Base-by-base conservation (phyloP, 1,284 basidiomycete species). In the Amylostereum chailletii region DNA sequence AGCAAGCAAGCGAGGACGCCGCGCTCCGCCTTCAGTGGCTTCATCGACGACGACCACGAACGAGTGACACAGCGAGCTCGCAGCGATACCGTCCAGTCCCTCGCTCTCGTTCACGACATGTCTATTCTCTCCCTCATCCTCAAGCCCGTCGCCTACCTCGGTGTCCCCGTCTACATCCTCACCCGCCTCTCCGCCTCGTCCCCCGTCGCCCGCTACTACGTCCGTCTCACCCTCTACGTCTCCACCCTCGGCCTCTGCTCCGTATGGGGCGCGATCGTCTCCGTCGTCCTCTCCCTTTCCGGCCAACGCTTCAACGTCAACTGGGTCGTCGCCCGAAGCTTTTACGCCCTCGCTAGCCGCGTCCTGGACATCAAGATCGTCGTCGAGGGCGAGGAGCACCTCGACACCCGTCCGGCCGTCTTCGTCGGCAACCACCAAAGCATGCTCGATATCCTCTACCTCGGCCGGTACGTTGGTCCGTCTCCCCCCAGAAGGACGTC, bases 401-500 rank as follows among this genome's bases (percentile, higher is more conserved):
- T 98, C 53, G 71, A 62, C 52, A 75, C 75, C 41, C 63, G 76
- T 45, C 83, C 90, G 27, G 78, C 82, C 1, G 82, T 99, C 10
- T 66, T 95, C 32, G 77, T 98, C 53, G 83, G 81, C 6, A 99
- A 99, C 65, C 96, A 99, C 64, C 96, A 98, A 72, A 91, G 87
- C 58, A 88, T 93, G 78, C 67, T 96, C 49, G 93, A 95, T 66
- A 78, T 96, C 52, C 66, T 94, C 37, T 82, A 85, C 59, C 73
- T 99, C 48, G 94, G 89, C 51, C 80, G 78, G 87, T 88, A 63
- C 66, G 81, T 57, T 34, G 29, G 8, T 10, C n/a, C 40, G 46
- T 34, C 11, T 32, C 8, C 32, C 19, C 19, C 19, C 19, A 19
- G 19, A 19, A 19, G 19, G 19, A 19, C 19, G 19, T 19, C 19